Conservation (phyloP, 1,284 basidiomycete genomes). For the Malassezia psittaci region DNA sequence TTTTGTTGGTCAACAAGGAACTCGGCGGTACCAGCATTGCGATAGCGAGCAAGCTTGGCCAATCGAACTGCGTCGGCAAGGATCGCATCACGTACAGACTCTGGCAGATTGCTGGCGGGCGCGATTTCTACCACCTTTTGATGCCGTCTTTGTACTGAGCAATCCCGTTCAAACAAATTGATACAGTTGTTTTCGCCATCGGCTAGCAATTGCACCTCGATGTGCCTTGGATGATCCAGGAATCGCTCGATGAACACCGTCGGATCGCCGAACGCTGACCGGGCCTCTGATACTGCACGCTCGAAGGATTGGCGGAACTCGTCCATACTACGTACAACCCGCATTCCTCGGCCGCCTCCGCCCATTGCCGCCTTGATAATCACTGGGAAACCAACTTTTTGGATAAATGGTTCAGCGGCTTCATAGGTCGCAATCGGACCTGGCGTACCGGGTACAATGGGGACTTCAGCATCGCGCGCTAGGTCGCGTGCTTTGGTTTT, state of each 20-base stretch:
- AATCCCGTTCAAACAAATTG: constrained; percentile 95
- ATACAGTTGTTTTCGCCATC: constrained; percentile 85
- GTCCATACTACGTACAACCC: constrained; percentile 83
- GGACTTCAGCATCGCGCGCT: constrained; percentile 55
- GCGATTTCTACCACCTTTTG: constrained; percentile 99
- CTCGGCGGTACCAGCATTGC: constrained; percentile 92
- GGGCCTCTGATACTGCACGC: constrained; percentile 88
- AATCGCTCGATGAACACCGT: constrained; percentile 94
- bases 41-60: constrained; percentile 80
- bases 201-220: constrained; percentile 90
- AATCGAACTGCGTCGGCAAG: constrained; percentile 85
- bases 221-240: constrained; percentile 88
- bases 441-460: constrained; percentile 93
- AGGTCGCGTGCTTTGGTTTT: constrained; percentile 76
- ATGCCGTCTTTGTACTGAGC: constrained; percentile 92
- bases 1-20: constrained; percentile 83
- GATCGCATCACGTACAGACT: constrained; percentile 79
- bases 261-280: constrained; percentile 90
- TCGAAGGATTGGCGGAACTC: constrained; percentile 84
- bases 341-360: constrained; percentile 96
- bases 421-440: constrained; percentile 76
- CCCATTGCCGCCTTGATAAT: constrained; percentile 95
- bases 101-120: constrained; percentile 83
- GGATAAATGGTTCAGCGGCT: constrained; percentile 76
- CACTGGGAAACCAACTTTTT: constrained; percentile 91